Percentiles rank a stretch among this genome's conserved stretches.
These are phyloP conservation scores for Rubus idaeus DNA, from an alignment of 306 rosid species.

Conservation along the genomic window DNA sequence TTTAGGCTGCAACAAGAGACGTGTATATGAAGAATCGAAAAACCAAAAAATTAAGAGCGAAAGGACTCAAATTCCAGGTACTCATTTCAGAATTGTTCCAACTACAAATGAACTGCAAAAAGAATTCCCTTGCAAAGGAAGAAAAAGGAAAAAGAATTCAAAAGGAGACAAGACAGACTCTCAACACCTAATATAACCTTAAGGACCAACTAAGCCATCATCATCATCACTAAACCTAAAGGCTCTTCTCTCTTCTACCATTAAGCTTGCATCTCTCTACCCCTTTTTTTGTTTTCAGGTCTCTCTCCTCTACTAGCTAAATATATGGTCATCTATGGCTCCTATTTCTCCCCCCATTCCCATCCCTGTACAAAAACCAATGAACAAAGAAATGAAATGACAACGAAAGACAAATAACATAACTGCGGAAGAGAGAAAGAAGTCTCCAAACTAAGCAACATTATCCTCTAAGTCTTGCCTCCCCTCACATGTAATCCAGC, in stretches of 20 bases:
- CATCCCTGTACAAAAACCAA: slow-evolving; percentile 92
- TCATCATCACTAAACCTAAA: slow-evolving; percentile 54
- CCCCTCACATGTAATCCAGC: slow-evolving; percentile 72
- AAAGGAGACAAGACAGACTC: slow-evolving; percentile 37
- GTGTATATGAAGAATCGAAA: neutral
- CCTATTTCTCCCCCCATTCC: slow-evolving; percentile 56
- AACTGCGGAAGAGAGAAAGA: slow-evolving; percentile 37
- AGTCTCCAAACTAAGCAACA: slow-evolving; percentile 27
- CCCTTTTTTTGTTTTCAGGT: slow-evolving; percentile 21
- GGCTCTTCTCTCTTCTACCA: slow-evolving; percentile 42
- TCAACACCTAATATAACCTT: slow-evolving; percentile 45
- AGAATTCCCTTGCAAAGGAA: slow-evolving; percentile 75
- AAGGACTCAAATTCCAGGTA: slow-evolving; percentile 50
- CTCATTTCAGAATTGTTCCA: slow-evolving; percentile 60
- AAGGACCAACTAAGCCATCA: slow-evolving; percentile 40
- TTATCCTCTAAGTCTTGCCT: slow-evolving; percentile 31
- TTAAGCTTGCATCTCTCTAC: slow-evolving; percentile 47
- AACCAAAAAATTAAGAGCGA: neutral
- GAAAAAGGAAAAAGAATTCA: slow-evolving; percentile 52
- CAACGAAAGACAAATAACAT: slow-evolving; percentile 47
- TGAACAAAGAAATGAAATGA: slow-evolving; percentile 58
- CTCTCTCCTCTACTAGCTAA: slow-evolving; percentile 63
- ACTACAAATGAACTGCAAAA: slow-evolving; percentile 99
- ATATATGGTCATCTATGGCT: slow-evolving; percentile 58
- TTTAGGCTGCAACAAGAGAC: neutral